Base-by-base conservation (phyloP, 768 basidiomycete genomes). In the Trametes cinnabarina region DNA sequence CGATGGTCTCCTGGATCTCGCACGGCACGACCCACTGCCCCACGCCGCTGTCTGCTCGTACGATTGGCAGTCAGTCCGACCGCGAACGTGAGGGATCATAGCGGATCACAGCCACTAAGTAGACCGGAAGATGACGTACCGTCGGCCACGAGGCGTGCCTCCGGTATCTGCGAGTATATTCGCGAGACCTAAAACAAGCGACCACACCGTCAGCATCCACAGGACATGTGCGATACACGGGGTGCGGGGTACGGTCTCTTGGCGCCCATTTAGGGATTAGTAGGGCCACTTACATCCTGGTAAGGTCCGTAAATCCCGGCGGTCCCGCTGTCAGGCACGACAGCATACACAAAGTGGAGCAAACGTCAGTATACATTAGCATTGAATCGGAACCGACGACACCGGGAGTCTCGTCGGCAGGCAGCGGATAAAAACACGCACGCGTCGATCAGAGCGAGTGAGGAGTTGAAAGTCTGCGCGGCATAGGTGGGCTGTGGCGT, bases 1-100 rank as follows among this genome's bases (percentile, higher is more conserved):
- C 72, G 57, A 92, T 77, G 0, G 79, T 77, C 35, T 79, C 71
- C 11, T 76, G 72, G 1, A 83, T 85, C 47, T 83, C 77, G 58
- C 90, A 92, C 8, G 90, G 90, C 32, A 92, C 70, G 19, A 79
- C 88, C 88, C 89, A 92, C 71, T 84, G 86, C 6, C 90, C 44
- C 3, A 46, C 4, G 3, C 44, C 90, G 51, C 64, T 12, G 14
- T 30, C 59, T 61, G 40, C 22, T 20, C n/a, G n/a, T n/a, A n/a
- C n/a, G n/a, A n/a, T n/a, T n/a, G n/a, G n/a, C n/a, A n/a, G n/a
- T n/a, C n/a, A n/a, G n/a, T n/a, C n/a, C n/a, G n/a, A n/a, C n/a
- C n/a, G n/a, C n/a, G n/a, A n/a, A n/a, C n/a, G n/a, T n/a, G n/a
- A n/a, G n/a, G n/a, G n/a, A n/a, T n/a, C n/a, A n/a, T n/a, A n/a